Evolutionary conservation across 768 basidiomycete genomes (phyloP).

Genomic region (Boletales sp.): DNA sequence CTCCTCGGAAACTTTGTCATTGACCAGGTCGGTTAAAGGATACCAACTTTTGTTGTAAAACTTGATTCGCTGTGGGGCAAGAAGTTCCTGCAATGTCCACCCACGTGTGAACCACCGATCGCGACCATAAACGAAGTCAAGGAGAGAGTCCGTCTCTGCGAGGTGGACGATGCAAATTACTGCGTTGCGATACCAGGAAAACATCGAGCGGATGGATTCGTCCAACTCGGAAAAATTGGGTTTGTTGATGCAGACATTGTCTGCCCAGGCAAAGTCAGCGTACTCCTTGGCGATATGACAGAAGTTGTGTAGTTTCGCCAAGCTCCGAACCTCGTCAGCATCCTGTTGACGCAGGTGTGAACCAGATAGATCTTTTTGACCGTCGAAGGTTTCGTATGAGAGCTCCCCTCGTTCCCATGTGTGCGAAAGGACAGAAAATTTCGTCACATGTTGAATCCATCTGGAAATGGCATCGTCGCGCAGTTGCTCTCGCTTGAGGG

Average conservation of each 20-base stretch:
- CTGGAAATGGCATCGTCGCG: neutral
- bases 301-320: neutral
- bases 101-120: slow-evolving; percentile 2
- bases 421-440: neutral
- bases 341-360: neutral
- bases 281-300: neutral
- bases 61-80: neutral
- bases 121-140: neutral
- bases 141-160: neutral
- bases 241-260: neutral
- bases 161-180: slow-evolving; percentile 1
- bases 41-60: slow-evolving; percentile 1
- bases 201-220: slow-evolving; percentile 5
- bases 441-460: neutral
- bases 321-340: neutral
- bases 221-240: neutral
- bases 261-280: neutral
- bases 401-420: neutral
- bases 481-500: neutral
- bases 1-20: neutral
- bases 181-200: slow-evolving; percentile 1
- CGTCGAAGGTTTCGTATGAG: neutral
- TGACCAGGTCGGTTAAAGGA: neutral
- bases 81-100: slow-evolving; percentile 3
- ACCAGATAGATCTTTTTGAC: neutral